These are phyloP conservation scores for Naganishia sp. DNA, from an alignment of 1,284 basidiomycete species.

Conservation along the genomic window DNA sequence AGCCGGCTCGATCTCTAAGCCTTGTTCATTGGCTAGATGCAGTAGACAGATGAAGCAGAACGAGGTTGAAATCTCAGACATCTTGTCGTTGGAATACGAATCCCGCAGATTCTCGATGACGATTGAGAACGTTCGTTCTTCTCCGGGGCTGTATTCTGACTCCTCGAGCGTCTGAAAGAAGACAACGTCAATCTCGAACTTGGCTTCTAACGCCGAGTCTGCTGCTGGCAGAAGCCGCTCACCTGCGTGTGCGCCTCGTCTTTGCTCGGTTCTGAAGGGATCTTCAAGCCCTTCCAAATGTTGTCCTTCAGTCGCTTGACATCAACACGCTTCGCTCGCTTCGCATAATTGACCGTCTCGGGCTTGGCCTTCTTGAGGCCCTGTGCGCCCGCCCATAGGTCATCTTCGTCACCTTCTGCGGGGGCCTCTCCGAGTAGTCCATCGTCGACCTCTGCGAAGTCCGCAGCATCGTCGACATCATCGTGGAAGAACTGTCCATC, in stretches of 20 bases:
- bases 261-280: conserved; percentile 52
- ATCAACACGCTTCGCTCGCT: conserved; percentile 94
- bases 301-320: conserved; percentile 96
- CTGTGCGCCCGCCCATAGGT: conserved; percentile 77
- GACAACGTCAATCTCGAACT: not conserved
- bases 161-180: not conserved
- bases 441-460: conserved; percentile 66
- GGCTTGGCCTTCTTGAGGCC: conserved; percentile 77
- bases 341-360: conserved; percentile 91
- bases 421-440: conserved; percentile 60
- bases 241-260: conserved; percentile 30
- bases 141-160: conserved; percentile 57
- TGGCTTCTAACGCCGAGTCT: no score
- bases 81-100: conserved; percentile 86
- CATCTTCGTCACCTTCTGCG: conserved; percentile 64
- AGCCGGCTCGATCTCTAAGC: conserved; percentile 70
- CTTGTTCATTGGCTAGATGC: conserved; percentile 93
- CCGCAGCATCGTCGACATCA: conserved; percentile 73
- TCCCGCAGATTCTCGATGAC: conserved; percentile 80
- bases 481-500: conserved; percentile 98
- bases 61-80: conserved; percentile 97
- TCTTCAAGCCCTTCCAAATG: conserved; percentile 90
- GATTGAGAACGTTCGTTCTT: conserved; percentile 74
- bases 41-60: conserved; percentile 99
- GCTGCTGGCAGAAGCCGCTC: not conserved